Percentiles rank a stretch among this genome's conserved stretches.
phyloP scores from a whole-genome alignment of 805 yeast species.

The Kazachstania kunashirensis region DNA sequence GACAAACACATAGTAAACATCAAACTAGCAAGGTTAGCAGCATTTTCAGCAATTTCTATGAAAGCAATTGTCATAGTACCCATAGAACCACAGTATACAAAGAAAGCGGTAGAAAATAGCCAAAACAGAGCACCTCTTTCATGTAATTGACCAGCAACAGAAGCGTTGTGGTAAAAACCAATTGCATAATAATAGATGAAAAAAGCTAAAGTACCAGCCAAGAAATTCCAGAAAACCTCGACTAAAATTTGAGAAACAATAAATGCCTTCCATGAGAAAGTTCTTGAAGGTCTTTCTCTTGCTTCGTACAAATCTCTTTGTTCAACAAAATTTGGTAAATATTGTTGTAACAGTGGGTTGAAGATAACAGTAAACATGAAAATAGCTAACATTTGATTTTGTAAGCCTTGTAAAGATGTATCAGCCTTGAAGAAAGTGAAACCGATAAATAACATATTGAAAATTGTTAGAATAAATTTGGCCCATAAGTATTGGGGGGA shows the following conservation, averaged over 20 bases:
- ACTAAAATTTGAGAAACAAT: conserved; percentile 51
- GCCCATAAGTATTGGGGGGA: conserved; percentile 54
- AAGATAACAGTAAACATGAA: conserved; percentile 57
- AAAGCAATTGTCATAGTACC: conserved; percentile 54
- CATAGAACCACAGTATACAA: conserved; percentile 45
- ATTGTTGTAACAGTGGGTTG: conserved; percentile 51
- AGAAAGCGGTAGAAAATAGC: conserved; percentile 38
- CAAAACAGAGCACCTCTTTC: conserved; percentile 52
- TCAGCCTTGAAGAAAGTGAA: conserved; percentile 65
- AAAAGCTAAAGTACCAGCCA: conserved; percentile 54
- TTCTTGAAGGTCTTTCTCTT: conserved; percentile 64
- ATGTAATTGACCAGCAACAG: conserved; percentile 36
- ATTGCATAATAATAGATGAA: conserved; percentile 65
- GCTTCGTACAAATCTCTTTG: conserved; percentile 64
- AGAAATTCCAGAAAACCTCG: conserved; percentile 56
- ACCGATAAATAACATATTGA: conserved; percentile 59
- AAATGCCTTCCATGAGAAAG: conserved; percentile 58
- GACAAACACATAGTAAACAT: conserved; percentile 53
- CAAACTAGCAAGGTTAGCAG: conserved; percentile 50
- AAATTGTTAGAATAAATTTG: conserved; percentile 43
- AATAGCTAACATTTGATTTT: conserved; percentile 70
- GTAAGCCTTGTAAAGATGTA: conserved; percentile 56
- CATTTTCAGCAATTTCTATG: conserved; percentile 48
- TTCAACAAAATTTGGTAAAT: conserved; percentile 48
- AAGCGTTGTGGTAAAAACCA: conserved; percentile 54